Evolutionary conservation across 2,329 filamentous ascomycete species (phyloP).

Genomic region (Penicillium corylophilum): DNA sequence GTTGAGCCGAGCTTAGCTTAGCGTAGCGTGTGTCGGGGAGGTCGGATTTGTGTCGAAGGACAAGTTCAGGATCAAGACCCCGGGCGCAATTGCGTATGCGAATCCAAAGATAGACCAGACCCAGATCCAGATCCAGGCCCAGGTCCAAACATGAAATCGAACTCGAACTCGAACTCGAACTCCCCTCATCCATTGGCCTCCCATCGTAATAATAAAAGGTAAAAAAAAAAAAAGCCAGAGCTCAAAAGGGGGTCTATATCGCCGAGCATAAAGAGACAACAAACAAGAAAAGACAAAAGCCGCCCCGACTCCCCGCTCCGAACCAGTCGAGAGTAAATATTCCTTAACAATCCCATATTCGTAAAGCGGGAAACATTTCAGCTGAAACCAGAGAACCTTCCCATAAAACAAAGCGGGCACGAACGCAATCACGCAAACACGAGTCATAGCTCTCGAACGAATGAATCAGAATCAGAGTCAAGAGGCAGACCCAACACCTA

Average conservation of each 20-base stretch:
- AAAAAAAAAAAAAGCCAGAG: not conserved
- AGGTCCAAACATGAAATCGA: too few relatives aligned
- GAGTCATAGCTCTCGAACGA: not conserved
- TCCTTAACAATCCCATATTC: conserved; percentile 8
- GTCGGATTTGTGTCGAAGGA: too few relatives aligned
- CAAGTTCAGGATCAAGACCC: too few relatives aligned
- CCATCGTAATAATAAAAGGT: not conserved
- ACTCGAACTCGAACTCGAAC: too few relatives aligned
- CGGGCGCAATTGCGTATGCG: too few relatives aligned
- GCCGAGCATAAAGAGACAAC: not conserved
- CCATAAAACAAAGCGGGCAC: not conserved
- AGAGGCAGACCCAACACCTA: conserved; percentile 9
- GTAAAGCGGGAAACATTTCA: not conserved
- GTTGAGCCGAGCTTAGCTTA: not conserved
- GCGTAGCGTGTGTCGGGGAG: not conserved
- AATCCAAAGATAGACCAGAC: too few relatives aligned
- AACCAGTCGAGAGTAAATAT: conserved; percentile 8
- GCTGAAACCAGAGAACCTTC: not conserved
- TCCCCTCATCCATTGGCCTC: not conserved
- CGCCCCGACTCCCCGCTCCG: not conserved
- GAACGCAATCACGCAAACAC: not conserved
- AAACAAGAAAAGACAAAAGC: not conserved
- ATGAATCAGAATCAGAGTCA: too few relatives aligned
- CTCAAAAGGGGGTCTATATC: not conserved
- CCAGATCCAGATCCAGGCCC: too few relatives aligned